Base-by-base conservation (phyloP, 2,329 filamentous ascomycete genomes). In the Exserohilum rostratum region DNA sequence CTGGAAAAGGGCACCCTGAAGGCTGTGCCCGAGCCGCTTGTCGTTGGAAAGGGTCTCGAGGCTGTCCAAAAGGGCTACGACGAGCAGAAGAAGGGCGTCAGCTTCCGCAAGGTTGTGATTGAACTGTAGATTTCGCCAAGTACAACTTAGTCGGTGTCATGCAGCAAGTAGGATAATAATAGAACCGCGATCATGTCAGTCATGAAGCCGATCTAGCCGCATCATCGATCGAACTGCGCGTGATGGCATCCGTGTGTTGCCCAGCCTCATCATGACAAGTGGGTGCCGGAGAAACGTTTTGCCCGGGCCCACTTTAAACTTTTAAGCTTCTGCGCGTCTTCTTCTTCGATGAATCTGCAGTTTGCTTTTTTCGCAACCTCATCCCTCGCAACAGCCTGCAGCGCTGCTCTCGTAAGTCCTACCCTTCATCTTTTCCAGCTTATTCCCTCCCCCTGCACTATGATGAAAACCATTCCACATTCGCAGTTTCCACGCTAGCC, bases 401-500 rank as follows among this genome's bases (percentile, higher is more conserved):
- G 29, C 22, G 22, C 22, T 13, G 22, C 25, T 48, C 20, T 31
- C 31, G 50, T 56, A 56, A 56, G 53, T 56, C 17, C n/a, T 31
- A 20, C 10, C n/a, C 6, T 25, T 35, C 27, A 5, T 27, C 13
- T 10, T 30, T 20, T 17, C 7, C 5, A 11, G 11, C 9, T n/a
- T n/a, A n/a, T n/a, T n/a, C n/a, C 30, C 40, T 33, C 5, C 15
- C 25, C 33, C 34, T 31, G 29, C 44, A 46, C 35, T 33, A 86
- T 89, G 87, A 90, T 90, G 87, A 90, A 89, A 87, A 50, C 22
- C 76, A 83, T 83, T 82, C 87, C 84, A 80, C 85, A 90, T 91
- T 92, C 88, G 89, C 89, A 91, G 89, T 91, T 91, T 91, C 86
- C 88, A 90, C 89, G 90, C 82, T 87, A 90, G 86, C 83, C 83